Conservation (phyloP, 1,284 basidiomycete genomes). For the Entoloma clypeatum region DNA sequence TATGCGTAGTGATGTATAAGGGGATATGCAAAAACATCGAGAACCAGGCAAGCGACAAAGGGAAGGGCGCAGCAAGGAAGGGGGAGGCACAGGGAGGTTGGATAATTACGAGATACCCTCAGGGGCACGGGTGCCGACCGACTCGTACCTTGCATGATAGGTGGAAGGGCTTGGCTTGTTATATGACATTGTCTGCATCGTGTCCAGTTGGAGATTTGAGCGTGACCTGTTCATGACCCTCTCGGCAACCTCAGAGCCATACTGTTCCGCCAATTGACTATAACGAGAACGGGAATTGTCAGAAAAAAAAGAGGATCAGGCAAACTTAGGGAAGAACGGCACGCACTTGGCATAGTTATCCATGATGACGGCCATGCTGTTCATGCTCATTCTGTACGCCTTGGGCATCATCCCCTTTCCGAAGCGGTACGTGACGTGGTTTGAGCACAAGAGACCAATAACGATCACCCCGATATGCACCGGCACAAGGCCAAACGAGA, state of each 20-base stretch:
- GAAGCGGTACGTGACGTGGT: constrained; percentile 74
- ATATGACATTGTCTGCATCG: constrained; percentile 22
- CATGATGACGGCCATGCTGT: constrained; percentile 69
- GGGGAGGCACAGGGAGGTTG: too few species aligned
- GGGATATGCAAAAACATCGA: too few species aligned
- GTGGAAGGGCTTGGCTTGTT: constrained; percentile 12
- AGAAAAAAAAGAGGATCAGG: not conserved
- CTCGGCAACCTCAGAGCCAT: constrained; percentile 42
- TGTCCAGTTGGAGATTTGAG: constrained; percentile 27
- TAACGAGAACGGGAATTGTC: constrained; percentile 7
- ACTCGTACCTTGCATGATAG: constrained; percentile 20
- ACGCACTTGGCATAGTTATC: constrained; percentile 64
- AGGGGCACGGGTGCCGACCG: constrained; percentile 17
- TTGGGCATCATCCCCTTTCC: constrained; percentile 78
- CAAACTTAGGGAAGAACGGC: constrained; percentile 11
- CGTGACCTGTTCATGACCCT: constrained; percentile 35
- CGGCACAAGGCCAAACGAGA: constrained; percentile 54
- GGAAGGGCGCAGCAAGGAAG: too few species aligned
- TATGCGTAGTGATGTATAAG: too few species aligned
- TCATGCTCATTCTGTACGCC: constrained; percentile 61
- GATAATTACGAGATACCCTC: too few species aligned
- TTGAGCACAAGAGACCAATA: constrained; percentile 56
- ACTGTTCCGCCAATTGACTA: constrained; percentile 50
- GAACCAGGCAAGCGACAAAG: too few species aligned
- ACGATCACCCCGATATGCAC: constrained; percentile 54